Conservation (phyloP, 306 rosid species). For the Castanea mollissima region DNA sequence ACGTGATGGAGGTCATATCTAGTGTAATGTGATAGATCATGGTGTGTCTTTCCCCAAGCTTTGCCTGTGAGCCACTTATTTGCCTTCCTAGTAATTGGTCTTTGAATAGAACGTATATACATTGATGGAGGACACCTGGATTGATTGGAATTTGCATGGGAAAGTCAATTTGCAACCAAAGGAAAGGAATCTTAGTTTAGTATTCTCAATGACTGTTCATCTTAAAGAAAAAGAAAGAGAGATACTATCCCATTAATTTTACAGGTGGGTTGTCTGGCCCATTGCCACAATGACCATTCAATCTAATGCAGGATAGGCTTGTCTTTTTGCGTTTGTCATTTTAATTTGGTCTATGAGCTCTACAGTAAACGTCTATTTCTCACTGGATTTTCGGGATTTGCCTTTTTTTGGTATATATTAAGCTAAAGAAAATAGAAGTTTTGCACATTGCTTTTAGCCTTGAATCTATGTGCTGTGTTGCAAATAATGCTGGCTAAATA, state of each 20-base stretch:
- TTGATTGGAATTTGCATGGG: neutral
- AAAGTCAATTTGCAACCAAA: neutral
- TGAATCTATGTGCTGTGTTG: neutral
- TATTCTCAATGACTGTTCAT: neutral
- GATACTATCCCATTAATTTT: neutral
- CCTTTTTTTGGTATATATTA: neutral
- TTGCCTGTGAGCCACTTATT: neutral
- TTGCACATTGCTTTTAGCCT: neutral
- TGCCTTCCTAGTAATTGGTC: neutral
- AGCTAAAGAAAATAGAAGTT: neutral
- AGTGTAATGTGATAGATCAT: neutral
- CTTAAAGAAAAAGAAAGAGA: neutral
- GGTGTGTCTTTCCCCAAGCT: neutral
- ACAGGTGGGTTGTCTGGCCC: neutral
- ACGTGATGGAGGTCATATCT: neutral
- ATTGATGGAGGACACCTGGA: neutral
- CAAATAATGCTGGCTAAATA: neutral
- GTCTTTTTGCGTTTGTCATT: neutral
- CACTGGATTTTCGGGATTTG: neutral
- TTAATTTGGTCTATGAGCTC: neutral
- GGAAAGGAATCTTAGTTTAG: neutral
- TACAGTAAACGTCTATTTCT: neutral
- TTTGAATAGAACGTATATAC: neutral
- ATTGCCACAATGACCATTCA: neutral
- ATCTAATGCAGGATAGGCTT: neutral